A percentile compares a stretch with the other conserved stretches of the same genome.
phyloP scores from a whole-genome alignment of 345 rosid genomes.

The Cardiospermum halicacabum region DNA sequence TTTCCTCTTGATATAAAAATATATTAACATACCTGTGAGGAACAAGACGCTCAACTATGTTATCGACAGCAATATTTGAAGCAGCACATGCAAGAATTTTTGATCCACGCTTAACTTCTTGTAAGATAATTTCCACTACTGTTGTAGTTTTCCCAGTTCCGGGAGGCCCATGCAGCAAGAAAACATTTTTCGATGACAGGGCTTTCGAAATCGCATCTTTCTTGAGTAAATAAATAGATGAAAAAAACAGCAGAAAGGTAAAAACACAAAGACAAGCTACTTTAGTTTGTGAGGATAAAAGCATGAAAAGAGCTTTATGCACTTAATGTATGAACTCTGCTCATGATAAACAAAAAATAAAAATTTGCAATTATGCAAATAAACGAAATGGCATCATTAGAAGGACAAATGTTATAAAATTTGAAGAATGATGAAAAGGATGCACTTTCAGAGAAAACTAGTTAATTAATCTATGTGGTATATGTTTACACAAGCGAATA shows the following conservation, averaged over 20 bases:
- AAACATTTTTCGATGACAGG: conserved; percentile 75
- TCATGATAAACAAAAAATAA: not conserved
- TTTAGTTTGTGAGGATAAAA: conserved; percentile 9
- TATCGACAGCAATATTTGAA: conserved; percentile 97
- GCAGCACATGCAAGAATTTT: conserved; percentile 98
- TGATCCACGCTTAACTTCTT: conserved; percentile 93
- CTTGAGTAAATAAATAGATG: conserved; percentile 32
- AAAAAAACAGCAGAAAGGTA: conserved; percentile 1
- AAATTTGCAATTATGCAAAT: not conserved
- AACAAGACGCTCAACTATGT: conserved; percentile 92
- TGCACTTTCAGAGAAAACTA: not conserved
- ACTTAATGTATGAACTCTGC: conserved; percentile 1
- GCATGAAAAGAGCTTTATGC: conserved; percentile 3
- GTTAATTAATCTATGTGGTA: not conserved
- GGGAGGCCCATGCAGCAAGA: conserved; percentile 96
- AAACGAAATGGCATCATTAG: not conserved
- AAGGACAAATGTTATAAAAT: not conserved
- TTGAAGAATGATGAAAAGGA: not conserved
- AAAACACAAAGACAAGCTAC: not conserved
- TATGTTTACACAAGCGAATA: not conserved
- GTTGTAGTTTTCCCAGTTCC: conserved; percentile 99
- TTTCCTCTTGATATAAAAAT: not conserved
- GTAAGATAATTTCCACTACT: conserved; percentile 85
- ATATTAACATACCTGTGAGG: conserved; percentile 59
- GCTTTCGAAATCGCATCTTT: conserved; percentile 84